Evolutionary conservation across 2,329 filamentous ascomycete genomes (phyloP), one percentile per base, ranked within the genome.

Genomic region (Fusarium pseudograminearum): DNA sequence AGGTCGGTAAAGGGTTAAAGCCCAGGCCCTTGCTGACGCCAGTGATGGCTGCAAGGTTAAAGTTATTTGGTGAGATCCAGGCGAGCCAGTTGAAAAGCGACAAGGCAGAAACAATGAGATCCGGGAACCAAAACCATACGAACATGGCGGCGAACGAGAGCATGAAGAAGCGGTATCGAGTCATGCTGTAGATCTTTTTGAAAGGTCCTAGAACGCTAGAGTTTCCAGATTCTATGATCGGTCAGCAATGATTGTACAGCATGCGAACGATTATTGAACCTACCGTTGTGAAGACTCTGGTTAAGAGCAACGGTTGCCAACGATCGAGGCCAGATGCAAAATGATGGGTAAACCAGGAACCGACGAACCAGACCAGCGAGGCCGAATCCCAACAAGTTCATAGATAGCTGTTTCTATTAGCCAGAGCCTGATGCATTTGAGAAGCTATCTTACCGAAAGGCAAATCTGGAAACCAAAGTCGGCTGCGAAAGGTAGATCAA

Each of bases 51-150:
- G 82, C 78, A 2, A 84, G 73, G 20, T 74, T 76, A 36, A 79
- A 73, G 61, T 83, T 83, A 15, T 78, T 66, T 0, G 85, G 85
- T 0, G 81, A 77, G 55, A 88, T 87, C 85, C 85, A 88, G 0
- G 83, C 83, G 63, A 87, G 81, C 84, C 85, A 88, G 75, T 81
- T 85, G 74, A 88, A 87, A 31, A 79, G 74, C 7, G 71, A 74
- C 1, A 73, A 6, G 0, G 71, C 65, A 16, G 61, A 52, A 3
- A 55, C 61, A 6, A 73, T 74, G 2, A 71, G 51, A 2, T 74
- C 70, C 1, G 71, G 71, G 41, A 73, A 73, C 71, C 71, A 73
- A 24, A 73, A 73, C 58, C 65, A 73, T 7, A 73, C 53, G 11
- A 73, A 74, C 71, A 73, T 73, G 40, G 61, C 52, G 1, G 12